These are phyloP conservation scores for Pseudocercospora fuligena DNA, from an alignment of 2,329 filamentous ascomycete species.

Conservation along the genomic window DNA sequence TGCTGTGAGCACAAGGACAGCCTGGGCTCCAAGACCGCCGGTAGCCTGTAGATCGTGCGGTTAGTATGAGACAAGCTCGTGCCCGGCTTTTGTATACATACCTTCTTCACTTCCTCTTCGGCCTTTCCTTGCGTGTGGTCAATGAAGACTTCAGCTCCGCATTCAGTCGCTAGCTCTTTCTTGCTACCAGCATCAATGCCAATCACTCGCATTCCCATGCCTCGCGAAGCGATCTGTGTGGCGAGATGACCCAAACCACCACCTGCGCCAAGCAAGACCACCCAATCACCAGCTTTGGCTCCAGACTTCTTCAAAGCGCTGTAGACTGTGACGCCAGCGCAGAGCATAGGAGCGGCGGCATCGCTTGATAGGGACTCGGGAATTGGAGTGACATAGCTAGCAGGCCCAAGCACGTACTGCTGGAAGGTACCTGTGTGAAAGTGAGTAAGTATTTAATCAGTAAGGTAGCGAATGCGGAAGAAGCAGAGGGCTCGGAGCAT, in stretches of 20 bases:
- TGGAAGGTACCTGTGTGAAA: conserved; percentile 65
- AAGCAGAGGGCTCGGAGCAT: too few species aligned
- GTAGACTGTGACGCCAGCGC: conserved; percentile 71
- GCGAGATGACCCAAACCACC: conserved; percentile 60
- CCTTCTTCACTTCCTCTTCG: conserved; percentile 59
- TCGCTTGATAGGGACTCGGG: conserved; percentile 65
- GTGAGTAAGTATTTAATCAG: too few species aligned
- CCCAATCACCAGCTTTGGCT: conserved; percentile 63
- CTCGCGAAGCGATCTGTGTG: conserved; percentile 63
- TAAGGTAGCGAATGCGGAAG: too few species aligned
- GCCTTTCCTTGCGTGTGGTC: conserved; percentile 63
- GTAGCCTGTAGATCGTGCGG: conserved; percentile 45
- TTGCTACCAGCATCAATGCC: conserved; percentile 69
- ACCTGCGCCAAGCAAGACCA: conserved; percentile 53
- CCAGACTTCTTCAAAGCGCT: conserved; percentile 65
- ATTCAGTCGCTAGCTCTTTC: conserved; percentile 63
- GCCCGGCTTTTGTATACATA: not conserved
- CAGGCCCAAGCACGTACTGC: conserved; percentile 67
- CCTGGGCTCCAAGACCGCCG: conserved; percentile 63
- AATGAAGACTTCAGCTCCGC: conserved; percentile 70
- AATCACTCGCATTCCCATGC: conserved; percentile 67
- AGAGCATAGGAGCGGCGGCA: conserved; percentile 69
- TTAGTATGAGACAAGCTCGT: too few species aligned
- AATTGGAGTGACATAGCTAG: conserved; percentile 72
- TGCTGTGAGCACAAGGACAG: conserved; percentile 61